phyloP scores from a whole-genome alignment of 306 rosid species.

The Chamaecrista fasciculata region DNA sequence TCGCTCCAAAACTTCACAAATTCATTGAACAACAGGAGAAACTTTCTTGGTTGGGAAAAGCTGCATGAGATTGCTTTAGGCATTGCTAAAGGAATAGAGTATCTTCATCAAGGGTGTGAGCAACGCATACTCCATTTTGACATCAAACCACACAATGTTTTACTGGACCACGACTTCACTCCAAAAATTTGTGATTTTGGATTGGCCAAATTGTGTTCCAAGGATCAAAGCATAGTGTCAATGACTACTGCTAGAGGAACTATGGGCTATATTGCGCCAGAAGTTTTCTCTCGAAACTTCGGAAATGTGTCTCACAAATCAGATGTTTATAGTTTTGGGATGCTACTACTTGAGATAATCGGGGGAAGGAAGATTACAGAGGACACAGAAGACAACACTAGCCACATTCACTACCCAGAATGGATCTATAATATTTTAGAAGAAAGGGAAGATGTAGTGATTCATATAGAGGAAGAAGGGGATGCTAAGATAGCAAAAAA shows the following conservation, averaged over 20 bases:
- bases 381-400: background rate
- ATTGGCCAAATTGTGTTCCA: slow-evolving; percentile 40
- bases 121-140: slow-evolving; percentile 44
- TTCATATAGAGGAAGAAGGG: slow-evolving; percentile 20
- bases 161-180: slow-evolving; percentile 31
- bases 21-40: background rate
- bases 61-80: slow-evolving; percentile 34
- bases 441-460: background rate
- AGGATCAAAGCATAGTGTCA: slow-evolving; percentile 36
- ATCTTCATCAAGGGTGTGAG: slow-evolving; percentile 47
- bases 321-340: slow-evolving; percentile 41
- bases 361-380: slow-evolving; percentile 30
- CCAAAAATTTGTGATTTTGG: slow-evolving; percentile 46
- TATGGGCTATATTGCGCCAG: slow-evolving; percentile 43
- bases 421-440: slow-evolving; percentile 28
- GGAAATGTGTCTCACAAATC: slow-evolving; percentile 35
- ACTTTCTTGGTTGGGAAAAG: slow-evolving; percentile 36
- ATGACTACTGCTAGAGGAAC: slow-evolving; percentile 48
- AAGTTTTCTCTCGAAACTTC: slow-evolving; percentile 42
- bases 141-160: slow-evolving; percentile 47
- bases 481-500: slow-evolving; percentile 21
- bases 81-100: slow-evolving; percentile 46
- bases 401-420: slow-evolving; percentile 15
- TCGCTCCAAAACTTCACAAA: slow-evolving; percentile 32
- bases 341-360: slow-evolving; percentile 37